Conservation (phyloP, 495 filamentous ascomycete genomes). For the Trichoderma erinaceum region DNA sequence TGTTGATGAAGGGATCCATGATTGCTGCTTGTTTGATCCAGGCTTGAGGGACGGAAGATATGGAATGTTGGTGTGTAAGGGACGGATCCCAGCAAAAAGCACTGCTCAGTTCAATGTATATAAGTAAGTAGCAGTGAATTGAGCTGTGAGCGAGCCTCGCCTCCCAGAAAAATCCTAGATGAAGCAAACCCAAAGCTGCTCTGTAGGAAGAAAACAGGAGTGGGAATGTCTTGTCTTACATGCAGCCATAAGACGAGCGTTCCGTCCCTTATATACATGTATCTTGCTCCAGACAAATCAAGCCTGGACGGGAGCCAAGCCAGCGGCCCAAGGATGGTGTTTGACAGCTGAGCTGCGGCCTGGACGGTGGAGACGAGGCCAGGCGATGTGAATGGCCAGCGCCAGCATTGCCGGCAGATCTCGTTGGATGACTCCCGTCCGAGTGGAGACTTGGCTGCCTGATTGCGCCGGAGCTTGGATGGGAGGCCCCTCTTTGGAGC, state of each 20-base stretch:
- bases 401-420: not conserved
- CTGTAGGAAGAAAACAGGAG: too few relatives aligned
- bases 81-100: not conserved
- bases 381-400: not conserved
- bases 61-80: not conserved
- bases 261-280: not conserved
- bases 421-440: constrained; percentile 3
- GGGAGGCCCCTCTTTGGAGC: not conserved
- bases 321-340: not conserved
- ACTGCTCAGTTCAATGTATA: too few relatives aligned
- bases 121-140: too few relatives aligned
- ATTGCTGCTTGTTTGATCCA: not conserved
- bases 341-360: not conserved
- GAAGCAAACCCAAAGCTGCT: too few relatives aligned
- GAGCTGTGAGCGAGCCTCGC: too few relatives aligned
- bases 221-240: too few relatives aligned
- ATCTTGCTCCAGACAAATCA: not conserved
- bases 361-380: not conserved
- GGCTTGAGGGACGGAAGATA: not conserved
- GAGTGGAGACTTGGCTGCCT: not conserved
- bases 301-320: not conserved
- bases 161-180: too few relatives aligned
- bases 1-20: constrained; percentile 11
- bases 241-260: too few relatives aligned
- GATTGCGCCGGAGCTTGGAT: not conserved